These are phyloP conservation scores for Cytospora piceicola DNA, from an alignment of 2,329 filamentous ascomycete genomes.

Conservation along the genomic window DNA sequence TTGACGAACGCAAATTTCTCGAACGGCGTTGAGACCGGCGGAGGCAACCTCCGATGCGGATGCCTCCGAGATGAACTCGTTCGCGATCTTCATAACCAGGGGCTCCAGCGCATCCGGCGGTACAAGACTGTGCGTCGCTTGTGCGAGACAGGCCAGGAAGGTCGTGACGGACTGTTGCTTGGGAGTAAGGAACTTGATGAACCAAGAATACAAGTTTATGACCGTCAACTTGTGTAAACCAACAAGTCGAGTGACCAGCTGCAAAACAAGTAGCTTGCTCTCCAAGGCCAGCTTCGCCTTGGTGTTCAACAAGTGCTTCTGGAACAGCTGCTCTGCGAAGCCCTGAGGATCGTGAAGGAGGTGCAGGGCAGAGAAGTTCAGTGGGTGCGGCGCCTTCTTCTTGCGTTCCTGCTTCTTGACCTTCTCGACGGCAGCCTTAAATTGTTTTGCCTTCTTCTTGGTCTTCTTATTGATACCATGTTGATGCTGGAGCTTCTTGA, in stretches of 20 bases:
- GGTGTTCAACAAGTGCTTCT: constrained; percentile 85
- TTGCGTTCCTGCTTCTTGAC: constrained; percentile 84
- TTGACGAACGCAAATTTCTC: constrained; percentile 90
- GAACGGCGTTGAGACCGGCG: constrained; percentile 90
- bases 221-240: constrained; percentile 92
- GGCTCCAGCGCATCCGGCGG: constrained; percentile 92
- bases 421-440: constrained; percentile 80
- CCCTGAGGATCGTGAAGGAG: constrained; percentile 92
- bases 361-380: constrained; percentile 97
- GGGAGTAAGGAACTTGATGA: constrained; percentile 88
- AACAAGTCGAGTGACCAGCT: constrained; percentile 87
- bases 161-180: constrained; percentile 89
- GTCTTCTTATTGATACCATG: constrained; percentile 95
- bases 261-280: constrained; percentile 85
- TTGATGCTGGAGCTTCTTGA: constrained; percentile 82
- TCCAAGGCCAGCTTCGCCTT: constrained; percentile 86
- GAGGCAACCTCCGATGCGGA: constrained; percentile 88
- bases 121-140: constrained; percentile 87
- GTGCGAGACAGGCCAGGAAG: constrained; percentile 88
- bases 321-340: constrained; percentile 87
- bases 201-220: constrained; percentile 92
- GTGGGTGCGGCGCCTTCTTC: constrained; percentile 81
- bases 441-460: constrained; percentile 79
- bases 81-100: constrained; percentile 91
- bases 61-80: constrained; percentile 97